Evolutionary conservation across 768 basidiomycete species (phyloP), one percentile per base, ranked within the genome.

Genomic region (Leccinellum luteum): DNA sequence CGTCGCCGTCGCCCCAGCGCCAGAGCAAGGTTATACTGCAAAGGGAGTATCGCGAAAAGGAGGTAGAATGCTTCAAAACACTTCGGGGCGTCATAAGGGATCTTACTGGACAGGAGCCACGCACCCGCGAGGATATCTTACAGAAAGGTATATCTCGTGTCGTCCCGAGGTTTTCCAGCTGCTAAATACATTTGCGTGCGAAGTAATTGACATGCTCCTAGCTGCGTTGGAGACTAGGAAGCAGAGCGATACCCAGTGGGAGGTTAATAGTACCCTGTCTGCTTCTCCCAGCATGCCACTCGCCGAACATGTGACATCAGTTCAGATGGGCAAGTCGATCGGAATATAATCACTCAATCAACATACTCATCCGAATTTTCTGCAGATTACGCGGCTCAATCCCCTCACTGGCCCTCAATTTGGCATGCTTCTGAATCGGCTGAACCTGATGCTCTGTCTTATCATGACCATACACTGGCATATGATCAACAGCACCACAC

Each of bases 1-100:
- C 56, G 3, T 14, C 49, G 3, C 9, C 47, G 0, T 15, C 55
- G 2, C 13, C 60, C 13, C 63, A 48, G 25, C 67, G n/a, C n/a
- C n/a, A 52, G 15, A 59, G 21, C 38, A 70, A 63, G 35, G 57
- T 43, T 7, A 14, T 25, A 3, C 19, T 32, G 48, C 69, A 70
- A 25, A 60, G 51, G 52, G 59, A 52, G 21, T 70, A 70, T 35
- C 65, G 68, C 6, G 66, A 65, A 47, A 65, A 50, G 43, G 69
- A 70, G n/a, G 34, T 28, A 5, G 65, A 60, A 8, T 49, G 53
- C 47, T 63, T 70, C 21, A 52, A 52, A 13, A 27, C 4, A 10
- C 69, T 70, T 14, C 60, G 68, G 3, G 48, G 52, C 4, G 30
- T 51, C 19, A 62, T 69, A 31, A 58, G 44, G 41, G 43, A 38